Percentiles rank a stretch among this genome's conserved stretches.
These are phyloP conservation scores for Discostella stelligeroides DNA, from an alignment of 108 stramenopile genomes.

Conservation along the genomic window DNA sequence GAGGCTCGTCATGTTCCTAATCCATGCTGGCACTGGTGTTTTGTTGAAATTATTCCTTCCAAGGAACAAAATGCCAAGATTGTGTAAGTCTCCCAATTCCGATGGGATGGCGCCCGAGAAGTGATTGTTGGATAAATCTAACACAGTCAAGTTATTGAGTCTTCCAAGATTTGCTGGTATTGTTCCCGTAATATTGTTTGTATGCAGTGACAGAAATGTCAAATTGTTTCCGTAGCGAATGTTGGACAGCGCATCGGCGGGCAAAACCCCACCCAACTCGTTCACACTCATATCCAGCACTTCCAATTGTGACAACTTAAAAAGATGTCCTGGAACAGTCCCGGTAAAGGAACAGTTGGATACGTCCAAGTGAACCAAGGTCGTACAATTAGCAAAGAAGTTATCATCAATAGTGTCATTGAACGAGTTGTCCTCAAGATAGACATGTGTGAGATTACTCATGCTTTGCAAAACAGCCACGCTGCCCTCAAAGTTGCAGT, in stretches of 20 bases:
- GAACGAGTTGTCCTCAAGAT: slow-evolving; percentile 47
- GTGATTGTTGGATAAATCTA: slow-evolving; percentile 59
- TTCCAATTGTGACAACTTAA: slow-evolving; percentile 37
- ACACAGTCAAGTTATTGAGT: slow-evolving; percentile 28
- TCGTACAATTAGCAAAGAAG: slow-evolving; percentile 23
- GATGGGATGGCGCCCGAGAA: slow-evolving; percentile 48
- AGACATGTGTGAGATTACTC: slow-evolving; percentile 39
- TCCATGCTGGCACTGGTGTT: slow-evolving; percentile 24
- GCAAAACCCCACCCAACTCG: slow-evolving; percentile 29
- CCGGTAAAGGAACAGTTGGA: slow-evolving; percentile 36
- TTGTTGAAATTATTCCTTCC: slow-evolving; percentile 36
- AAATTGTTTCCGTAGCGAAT: slow-evolving; percentile 13
- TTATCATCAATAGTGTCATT: slow-evolving; percentile 33
- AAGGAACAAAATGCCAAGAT: slow-evolving; percentile 35
- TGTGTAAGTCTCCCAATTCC: slow-evolving; percentile 28
- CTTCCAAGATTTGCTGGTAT: slow-evolving; percentile 43
- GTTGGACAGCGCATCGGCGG: slow-evolving; percentile 16
- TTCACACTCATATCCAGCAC: slow-evolving; percentile 48
- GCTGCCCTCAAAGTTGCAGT: slow-evolving; percentile 23
- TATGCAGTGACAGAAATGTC: slow-evolving; percentile 33
- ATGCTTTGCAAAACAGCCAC: slow-evolving; percentile 27
- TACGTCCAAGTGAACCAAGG: slow-evolving; percentile 35
- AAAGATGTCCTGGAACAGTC: slow-evolving; percentile 36
- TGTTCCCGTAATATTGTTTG: slow-evolving; percentile 55
- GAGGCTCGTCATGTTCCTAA: slow-evolving; percentile 33